A percentile compares a stretch with the other conserved stretches of the same genome.
These are phyloP conservation scores for Fonsecaea nubica DNA, from an alignment of 2,329 filamentous ascomycete genomes.

Conservation along the genomic window DNA sequence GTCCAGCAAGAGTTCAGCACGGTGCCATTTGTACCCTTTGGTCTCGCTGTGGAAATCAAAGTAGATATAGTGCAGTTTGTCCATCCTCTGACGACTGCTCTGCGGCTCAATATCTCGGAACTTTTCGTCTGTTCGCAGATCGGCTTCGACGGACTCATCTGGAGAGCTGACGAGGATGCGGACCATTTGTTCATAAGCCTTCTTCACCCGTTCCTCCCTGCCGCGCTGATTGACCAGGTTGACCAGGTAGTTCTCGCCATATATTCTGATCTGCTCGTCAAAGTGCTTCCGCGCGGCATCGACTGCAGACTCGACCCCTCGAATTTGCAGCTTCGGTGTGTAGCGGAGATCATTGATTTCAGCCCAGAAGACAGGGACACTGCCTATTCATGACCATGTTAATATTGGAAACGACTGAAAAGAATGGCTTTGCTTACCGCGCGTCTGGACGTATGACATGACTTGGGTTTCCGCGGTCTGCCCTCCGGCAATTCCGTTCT, in stretches of 20 bases:
- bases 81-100: constrained; percentile 67
- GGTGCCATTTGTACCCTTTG: constrained; percentile 91
- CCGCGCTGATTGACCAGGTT: constrained; percentile 98
- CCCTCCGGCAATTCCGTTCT: constrained; percentile 71
- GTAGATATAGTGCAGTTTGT: constrained; percentile 93
- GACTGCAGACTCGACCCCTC: constrained; percentile 79
- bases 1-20: constrained; percentile 84
- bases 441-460: constrained; percentile 92
- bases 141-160: constrained; percentile 68
- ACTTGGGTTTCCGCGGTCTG: constrained; percentile 81
- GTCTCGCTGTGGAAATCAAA: constrained; percentile 99
- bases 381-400: constrained; percentile 60
- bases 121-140: constrained; percentile 75
- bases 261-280: constrained; percentile 87
- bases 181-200: constrained; percentile 91
- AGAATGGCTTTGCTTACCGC: constrained; percentile 46
- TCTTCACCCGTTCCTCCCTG: constrained; percentile 85
- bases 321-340: constrained; percentile 86
- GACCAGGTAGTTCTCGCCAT: constrained; percentile 96
- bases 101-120: constrained; percentile 70
- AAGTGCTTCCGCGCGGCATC: constrained; percentile 86
- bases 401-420: neutral
- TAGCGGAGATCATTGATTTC: constrained; percentile 95
- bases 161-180: constrained; percentile 74
- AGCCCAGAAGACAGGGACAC: constrained; percentile 94